Percentiles rank a stretch among this genome's conserved stretches.
phyloP scores from a whole-genome alignment of 805 yeast species.

The Kregervanrija fluxuum region DNA sequence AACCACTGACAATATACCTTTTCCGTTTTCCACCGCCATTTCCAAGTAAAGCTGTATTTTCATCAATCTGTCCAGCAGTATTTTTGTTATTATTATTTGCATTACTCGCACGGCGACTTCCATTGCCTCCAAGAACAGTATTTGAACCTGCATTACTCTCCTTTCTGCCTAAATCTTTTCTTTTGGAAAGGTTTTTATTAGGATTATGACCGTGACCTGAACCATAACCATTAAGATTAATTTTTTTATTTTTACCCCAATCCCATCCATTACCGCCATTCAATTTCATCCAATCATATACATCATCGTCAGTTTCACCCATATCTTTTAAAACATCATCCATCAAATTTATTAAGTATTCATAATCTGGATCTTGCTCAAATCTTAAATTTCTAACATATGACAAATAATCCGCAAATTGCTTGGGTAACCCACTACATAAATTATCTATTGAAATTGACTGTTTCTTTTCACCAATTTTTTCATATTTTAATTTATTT shows the following conservation, averaged over 20 bases:
- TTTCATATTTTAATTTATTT: constrained; percentile 76
- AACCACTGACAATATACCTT: no score
- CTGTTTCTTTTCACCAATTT: constrained; percentile 75
- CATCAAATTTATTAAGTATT: constrained; percentile 54
- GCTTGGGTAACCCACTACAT: constrained; percentile 59
- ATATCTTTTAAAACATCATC: constrained; percentile 50
- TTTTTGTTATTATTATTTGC: not conserved
- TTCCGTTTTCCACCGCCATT: no score
- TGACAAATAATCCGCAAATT: constrained; percentile 67
- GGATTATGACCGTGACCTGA: constrained; percentile 11
- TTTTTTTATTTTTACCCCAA: constrained; percentile 64
- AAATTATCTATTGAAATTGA: constrained; percentile 57
- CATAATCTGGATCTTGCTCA: constrained; percentile 77
- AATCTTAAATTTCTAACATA: constrained; percentile 63
- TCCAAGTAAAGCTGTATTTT: constrained; percentile 2
- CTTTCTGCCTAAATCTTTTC: no score
- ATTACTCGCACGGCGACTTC: not conserved
- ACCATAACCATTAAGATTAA: constrained; percentile 78
- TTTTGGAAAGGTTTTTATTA: no score
- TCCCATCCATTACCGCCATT: constrained; percentile 83
- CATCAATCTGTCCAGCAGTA: not conserved
- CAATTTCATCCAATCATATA: constrained; percentile 76
- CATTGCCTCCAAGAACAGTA: no score
- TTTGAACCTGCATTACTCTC: no score
- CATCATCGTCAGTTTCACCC: constrained; percentile 56